Percentiles rank a stretch among this genome's conserved stretches.
Evolutionary conservation across 108 stramenopile species (phyloP).

Genomic region (Aurantiochytrium sp.): DNA sequence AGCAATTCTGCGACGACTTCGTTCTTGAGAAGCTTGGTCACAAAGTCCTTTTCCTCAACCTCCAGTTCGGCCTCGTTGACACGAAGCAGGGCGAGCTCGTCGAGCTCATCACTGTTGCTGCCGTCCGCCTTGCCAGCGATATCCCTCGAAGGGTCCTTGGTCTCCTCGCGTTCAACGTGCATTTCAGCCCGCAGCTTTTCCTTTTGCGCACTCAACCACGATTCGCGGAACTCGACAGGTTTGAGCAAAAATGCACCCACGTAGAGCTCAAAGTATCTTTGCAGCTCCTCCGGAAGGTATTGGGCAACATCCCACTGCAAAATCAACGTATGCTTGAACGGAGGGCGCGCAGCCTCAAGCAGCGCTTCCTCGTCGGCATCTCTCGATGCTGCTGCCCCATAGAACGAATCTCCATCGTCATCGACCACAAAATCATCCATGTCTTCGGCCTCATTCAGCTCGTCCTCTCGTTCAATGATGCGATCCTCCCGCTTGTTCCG

Average conservation of each 20-base stretch:
- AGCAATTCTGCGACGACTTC: slow-evolving; percentile 64
- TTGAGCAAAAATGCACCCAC: background rate
- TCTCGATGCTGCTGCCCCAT: background rate
- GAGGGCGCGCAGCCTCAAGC: background rate
- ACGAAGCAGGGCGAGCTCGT: slow-evolving; percentile 60
- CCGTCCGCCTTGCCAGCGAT: background rate
- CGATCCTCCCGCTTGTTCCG: background rate
- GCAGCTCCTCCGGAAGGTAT: slow-evolving; percentile 52
- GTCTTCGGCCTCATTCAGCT: slow-evolving; percentile 20
- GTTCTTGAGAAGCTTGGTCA: slow-evolving; percentile 66
- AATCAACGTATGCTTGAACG: background rate
- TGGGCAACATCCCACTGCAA: slow-evolving; percentile 66
- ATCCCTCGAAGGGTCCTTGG: background rate
- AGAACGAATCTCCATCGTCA: background rate
- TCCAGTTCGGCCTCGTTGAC: slow-evolving; percentile 49
- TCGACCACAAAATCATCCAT: slow-evolving; percentile 9
- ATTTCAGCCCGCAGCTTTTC: background rate
- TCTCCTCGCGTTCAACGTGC: background rate
- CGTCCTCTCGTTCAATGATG: background rate
- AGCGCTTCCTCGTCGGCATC: background rate
- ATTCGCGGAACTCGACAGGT: background rate
- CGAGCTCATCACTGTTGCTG: background rate
- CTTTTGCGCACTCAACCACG: background rate
- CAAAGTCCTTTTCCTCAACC: slow-evolving; percentile 64
- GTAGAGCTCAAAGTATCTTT: background rate